phyloP scores from a whole-genome alignment of 139 green algal genomes.

The Edaphochlamys debaryana region DNA sequence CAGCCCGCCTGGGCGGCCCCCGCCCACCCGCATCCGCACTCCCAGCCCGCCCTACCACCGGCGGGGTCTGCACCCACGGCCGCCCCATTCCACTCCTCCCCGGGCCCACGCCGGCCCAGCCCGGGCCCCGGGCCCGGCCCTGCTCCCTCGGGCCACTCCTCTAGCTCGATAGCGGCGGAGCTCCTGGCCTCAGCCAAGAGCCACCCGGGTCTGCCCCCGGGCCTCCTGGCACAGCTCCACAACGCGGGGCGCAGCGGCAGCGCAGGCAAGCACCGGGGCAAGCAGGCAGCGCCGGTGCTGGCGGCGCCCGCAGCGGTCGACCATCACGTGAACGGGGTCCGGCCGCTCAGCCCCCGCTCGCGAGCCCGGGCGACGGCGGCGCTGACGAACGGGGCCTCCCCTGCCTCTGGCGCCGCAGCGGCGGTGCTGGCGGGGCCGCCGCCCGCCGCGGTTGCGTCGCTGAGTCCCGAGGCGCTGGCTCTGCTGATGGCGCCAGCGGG shows the following conservation, averaged over 20 bases:
- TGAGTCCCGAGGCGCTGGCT: conserved; percentile 22
- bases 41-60: no score
- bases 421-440: background rate
- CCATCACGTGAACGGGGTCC: background rate
- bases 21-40: no score
- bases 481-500: conserved; percentile 1
- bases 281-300: background rate
- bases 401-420: no score
- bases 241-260: background rate
- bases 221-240: conserved; percentile 23
- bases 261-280: background rate
- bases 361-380: background rate
- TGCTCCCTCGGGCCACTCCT: no score
- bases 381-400: background rate
- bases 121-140: no score
- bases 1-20: no score
- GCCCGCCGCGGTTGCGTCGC: background rate
- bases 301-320: background rate
- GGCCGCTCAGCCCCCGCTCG: conserved; percentile 11
- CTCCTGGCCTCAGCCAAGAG: background rate
- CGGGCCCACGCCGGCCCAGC: no score
- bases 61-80: no score
- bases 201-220: conserved; percentile 13
- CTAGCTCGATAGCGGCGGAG: background rate
- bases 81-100: no score